Base-by-base conservation (phyloP, 352 stramenopile genomes). In the Globisporangium cederbergense region DNA sequence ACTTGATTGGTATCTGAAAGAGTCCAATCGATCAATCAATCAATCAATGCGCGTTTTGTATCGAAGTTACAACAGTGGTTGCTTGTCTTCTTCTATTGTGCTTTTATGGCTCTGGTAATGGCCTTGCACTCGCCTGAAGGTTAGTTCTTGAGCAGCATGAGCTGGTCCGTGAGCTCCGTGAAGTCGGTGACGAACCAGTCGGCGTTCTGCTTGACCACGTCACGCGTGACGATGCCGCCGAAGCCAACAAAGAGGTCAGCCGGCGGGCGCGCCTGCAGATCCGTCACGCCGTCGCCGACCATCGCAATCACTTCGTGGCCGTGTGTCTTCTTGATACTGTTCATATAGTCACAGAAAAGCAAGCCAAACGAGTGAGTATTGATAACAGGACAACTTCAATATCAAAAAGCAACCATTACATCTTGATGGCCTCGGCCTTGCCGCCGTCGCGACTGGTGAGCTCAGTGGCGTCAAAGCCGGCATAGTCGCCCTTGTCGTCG, bases 151-250 rank as follows among this genome's bases (percentile, higher is more conserved):
- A 60, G 18, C 20, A 60, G 49, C 20, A 84, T 74, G 40, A 82
- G 54, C 58, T 88, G 60, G 62, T 77, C 78, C 50, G 77, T 97
- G 61, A 98, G 75, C 13, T 97, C 88, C 11, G 91, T 57, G 71
- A 99, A 99, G 72, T 99, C 89, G 13, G 81, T 97, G 32, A 99
- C 94, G 74, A 99, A 99, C 91, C 97, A 98, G 78, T 98, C 96
- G 3, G 97, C 95, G 66, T 95, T 86, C 51, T 97, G 71, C 71
- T 92, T 93, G 22, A 99, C 96, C 38, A 96, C 78, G 32, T 98
- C 82, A 62, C 97, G 90, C 25, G 83, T 89, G n/a, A 97, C 88
- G 47, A 99, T 89, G 46, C 98, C 98, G 36, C 97, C 97, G 74
- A 98, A 99, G 50, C 98, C 98, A 65, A 99, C 95, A 72, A 99